phyloP scores from a whole-genome alignment of 306 rosid genomes.

The Lathyrus aphaca region DNA sequence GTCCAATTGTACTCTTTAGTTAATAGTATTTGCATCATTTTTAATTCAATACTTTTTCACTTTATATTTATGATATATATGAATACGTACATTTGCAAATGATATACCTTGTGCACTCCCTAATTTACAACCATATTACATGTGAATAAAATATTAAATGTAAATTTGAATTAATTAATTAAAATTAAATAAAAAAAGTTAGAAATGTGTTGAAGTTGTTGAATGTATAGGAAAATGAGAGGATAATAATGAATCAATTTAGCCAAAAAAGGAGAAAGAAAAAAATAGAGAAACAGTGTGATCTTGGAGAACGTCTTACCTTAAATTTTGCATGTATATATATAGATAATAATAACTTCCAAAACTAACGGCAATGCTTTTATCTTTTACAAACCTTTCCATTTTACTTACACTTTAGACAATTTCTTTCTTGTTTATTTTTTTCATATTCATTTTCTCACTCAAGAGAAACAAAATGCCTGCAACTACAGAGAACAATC shows the following conservation, averaged over 20 bases:
- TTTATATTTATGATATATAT: no score
- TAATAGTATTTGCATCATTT: no score
- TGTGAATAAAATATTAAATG: no score
- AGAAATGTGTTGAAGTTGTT: background rate
- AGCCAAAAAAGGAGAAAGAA: slow-evolving; percentile 34
- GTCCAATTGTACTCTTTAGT: no score
- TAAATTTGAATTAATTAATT: no score
- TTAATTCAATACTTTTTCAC: no score
- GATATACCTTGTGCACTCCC: no score
- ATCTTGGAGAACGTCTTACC: slow-evolving; percentile 42
- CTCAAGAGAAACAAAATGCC: slow-evolving; percentile 51
- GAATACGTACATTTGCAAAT: no score
- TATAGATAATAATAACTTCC: slow-evolving; percentile 36
- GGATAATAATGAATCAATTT: slow-evolving; percentile 39
- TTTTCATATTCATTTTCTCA: no score
- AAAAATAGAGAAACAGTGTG: slow-evolving; percentile 49
- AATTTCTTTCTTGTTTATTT: background rate
- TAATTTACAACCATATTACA: no score
- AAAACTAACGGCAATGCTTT: slow-evolving; percentile 31
- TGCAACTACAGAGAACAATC: slow-evolving; percentile 69
- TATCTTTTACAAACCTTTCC: slow-evolving; percentile 35
- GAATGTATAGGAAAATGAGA: slow-evolving; percentile 26
- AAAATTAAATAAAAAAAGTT: no score
- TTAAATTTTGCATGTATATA: slow-evolving; percentile 33
- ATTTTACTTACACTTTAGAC: slow-evolving; percentile 11